Conservation (phyloP, 164 flowering plant genomes). For the Protea cynaroides region DNA sequence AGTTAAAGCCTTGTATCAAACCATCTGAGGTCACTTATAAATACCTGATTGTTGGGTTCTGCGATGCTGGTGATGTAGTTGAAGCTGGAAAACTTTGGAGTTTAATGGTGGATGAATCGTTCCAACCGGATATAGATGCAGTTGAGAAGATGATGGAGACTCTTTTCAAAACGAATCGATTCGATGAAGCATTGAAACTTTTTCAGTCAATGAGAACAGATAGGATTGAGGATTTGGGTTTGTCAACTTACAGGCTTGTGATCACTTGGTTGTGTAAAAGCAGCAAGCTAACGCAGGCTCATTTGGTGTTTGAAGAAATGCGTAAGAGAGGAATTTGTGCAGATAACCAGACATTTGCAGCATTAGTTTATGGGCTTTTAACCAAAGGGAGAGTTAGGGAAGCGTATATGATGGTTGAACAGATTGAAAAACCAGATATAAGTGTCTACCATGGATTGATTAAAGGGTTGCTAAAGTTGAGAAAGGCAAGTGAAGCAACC, state of each 20-base stretch:
- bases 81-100: constrained; percentile 89
- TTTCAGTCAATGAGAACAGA: constrained; percentile 43
- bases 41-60: constrained; percentile 63
- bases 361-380: constrained; percentile 60
- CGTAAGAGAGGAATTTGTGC: constrained; percentile 42
- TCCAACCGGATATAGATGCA: constrained; percentile 42
- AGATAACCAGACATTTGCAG: constrained; percentile 46
- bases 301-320: constrained; percentile 65
- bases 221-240: constrained; percentile 40
- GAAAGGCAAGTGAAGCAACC: constrained; percentile 71
- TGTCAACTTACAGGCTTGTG: constrained; percentile 60
- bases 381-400: constrained; percentile 48
- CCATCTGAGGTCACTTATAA: constrained; percentile 52
- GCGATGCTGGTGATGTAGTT: constrained; percentile 60
- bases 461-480: constrained; percentile 64
- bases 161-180: constrained; percentile 53
- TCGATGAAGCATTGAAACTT: constrained; percentile 62
- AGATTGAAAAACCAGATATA: constrained; percentile 51
- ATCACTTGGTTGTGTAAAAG: constrained; percentile 72
- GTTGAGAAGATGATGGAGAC: constrained; percentile 63
- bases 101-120: constrained; percentile 69
- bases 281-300: constrained; percentile 45
- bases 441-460: constrained; percentile 69
- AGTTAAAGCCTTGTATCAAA: constrained; percentile 47
- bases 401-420: constrained; percentile 46